Percentiles rank a stretch among this genome's conserved stretches.
phyloP scores from a whole-genome alignment of 352 stramenopile species.

The Globisporangium mamillatum region DNA sequence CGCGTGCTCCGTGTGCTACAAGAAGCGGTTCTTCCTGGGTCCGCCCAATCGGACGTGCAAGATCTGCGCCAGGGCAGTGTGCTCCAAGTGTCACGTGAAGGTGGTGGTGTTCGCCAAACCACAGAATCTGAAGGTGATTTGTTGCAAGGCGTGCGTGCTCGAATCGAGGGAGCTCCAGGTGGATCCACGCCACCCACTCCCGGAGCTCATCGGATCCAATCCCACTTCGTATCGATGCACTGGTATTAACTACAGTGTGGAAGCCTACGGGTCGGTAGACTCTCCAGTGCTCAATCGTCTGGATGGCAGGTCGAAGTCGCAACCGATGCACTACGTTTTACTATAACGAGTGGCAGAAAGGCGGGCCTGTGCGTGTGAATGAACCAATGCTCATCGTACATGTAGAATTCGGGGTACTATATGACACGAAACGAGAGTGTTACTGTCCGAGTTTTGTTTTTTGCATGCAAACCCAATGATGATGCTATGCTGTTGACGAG shows the following conservation, averaged over 20 bases:
- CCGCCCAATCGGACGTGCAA: slow-evolving; percentile 29
- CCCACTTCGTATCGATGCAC: too few species aligned
- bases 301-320: too few species aligned
- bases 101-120: slow-evolving; percentile 35
- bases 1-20: slow-evolving; percentile 4
- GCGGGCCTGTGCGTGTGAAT: too few species aligned
- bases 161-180: slow-evolving; percentile 34
- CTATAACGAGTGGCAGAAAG: too few species aligned
- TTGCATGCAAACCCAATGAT: too few species aligned
- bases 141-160: slow-evolving; percentile 52
- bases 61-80: slow-evolving; percentile 35
- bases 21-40: slow-evolving; percentile 17
- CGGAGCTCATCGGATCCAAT: slow-evolving; percentile 10
- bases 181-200: slow-evolving; percentile 38
- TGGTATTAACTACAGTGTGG: background rate
- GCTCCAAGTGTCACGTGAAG: slow-evolving; percentile 54
- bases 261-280: background rate
- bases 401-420: too few species aligned
- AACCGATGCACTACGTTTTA: too few species aligned
- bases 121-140: slow-evolving; percentile 29
- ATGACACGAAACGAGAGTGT: too few species aligned
- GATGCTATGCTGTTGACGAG: too few species aligned
- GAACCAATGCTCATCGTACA: too few species aligned
- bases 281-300: too few species aligned
- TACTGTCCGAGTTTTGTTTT: too few species aligned